Percentiles rank a stretch among this genome's conserved stretches.
Evolutionary conservation across 345 rosid species (phyloP).

Genomic region (Aquilaria yunnanensis): DNA sequence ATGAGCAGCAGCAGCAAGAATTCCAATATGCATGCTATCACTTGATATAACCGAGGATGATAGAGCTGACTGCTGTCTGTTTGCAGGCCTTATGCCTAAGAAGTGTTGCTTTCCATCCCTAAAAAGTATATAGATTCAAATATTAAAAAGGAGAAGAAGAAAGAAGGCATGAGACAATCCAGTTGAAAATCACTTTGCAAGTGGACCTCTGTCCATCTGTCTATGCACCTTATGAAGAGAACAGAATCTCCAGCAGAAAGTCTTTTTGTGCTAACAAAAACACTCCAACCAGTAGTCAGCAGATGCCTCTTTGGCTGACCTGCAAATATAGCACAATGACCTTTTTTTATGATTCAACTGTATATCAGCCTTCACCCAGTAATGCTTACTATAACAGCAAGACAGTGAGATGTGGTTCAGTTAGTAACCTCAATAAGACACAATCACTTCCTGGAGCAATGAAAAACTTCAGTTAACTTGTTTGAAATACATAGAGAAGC

Average conservation of each 20-base stretch:
- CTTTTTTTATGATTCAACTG: too few species aligned
- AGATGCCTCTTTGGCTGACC: constrained; percentile 93
- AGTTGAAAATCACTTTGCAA: constrained; percentile 2
- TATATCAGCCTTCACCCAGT: background rate
- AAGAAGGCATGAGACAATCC: constrained; percentile 8
- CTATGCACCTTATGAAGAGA: constrained; percentile 70
- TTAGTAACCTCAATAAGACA: too few species aligned
- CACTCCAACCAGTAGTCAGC: constrained; percentile 96
- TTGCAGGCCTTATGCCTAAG: constrained; percentile 83
- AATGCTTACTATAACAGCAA: constrained; percentile 1
- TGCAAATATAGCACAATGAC: constrained; percentile 20
- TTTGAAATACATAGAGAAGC: too few species aligned
- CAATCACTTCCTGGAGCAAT: background rate
- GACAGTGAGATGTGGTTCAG: background rate
- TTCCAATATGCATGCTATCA: constrained; percentile 98
- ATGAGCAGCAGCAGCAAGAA: constrained; percentile 99
- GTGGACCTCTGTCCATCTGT: background rate
- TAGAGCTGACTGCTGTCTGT: constrained; percentile 85
- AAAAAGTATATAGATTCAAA: constrained; percentile 11
- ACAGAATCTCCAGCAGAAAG: constrained; percentile 95
- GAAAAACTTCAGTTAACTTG: too few species aligned
- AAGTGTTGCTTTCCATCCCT: constrained; percentile 96
- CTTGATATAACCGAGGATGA: constrained; percentile 96
- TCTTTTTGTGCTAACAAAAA: constrained; percentile 87
- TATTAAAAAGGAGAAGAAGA: constrained; percentile 7